These are phyloP conservation scores for Sistotremastrum suecicum DNA, from an alignment of 768 basidiomycete genomes.

Conservation along the genomic window DNA sequence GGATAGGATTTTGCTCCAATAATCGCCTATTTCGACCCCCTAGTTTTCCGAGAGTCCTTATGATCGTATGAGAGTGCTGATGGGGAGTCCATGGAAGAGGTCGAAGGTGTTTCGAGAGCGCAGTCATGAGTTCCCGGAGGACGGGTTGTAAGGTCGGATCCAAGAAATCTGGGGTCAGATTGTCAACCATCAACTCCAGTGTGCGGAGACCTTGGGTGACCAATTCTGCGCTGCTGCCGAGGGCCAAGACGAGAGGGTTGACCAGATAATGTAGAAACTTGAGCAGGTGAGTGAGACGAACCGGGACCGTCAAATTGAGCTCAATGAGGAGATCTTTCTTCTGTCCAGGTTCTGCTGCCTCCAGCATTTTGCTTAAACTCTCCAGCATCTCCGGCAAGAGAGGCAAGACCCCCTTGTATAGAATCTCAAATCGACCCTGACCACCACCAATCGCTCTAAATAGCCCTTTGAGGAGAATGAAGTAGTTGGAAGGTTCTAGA, in stretches of 20 bases:
- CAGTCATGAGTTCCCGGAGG: slow-evolving; percentile 86
- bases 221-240: slow-evolving; percentile 77
- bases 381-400: slow-evolving; percentile 96
- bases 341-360: slow-evolving; percentile 60
- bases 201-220: slow-evolving; percentile 93
- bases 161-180: slow-evolving; percentile 92
- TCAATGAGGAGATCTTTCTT: slow-evolving; percentile 91
- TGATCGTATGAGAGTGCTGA: slow-evolving; percentile 84
- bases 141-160: slow-evolving; percentile 92
- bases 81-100: slow-evolving; percentile 74
- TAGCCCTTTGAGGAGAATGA: slow-evolving; percentile 78
- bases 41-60: slow-evolving; percentile 91
- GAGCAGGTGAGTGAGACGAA: slow-evolving; percentile 88
- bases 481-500: slow-evolving; percentile 82
- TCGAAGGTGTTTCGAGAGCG: slow-evolving; percentile 79
- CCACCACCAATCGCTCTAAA: slow-evolving; percentile 90
- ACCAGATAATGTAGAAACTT: slow-evolving; percentile 92
- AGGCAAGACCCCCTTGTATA: slow-evolving; percentile 94
- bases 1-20: slow-evolving; percentile 61
- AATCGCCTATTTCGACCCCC: slow-evolving; percentile 88
- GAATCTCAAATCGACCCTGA: slow-evolving; percentile 81
- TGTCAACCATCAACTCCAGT: slow-evolving; percentile 97
- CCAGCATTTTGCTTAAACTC: slow-evolving; percentile 78
- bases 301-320: slow-evolving; percentile 89
- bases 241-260: slow-evolving; percentile 86